Conservation (phyloP, 768 basidiomycete species). For the Kwoniella heveanensis region DNA sequence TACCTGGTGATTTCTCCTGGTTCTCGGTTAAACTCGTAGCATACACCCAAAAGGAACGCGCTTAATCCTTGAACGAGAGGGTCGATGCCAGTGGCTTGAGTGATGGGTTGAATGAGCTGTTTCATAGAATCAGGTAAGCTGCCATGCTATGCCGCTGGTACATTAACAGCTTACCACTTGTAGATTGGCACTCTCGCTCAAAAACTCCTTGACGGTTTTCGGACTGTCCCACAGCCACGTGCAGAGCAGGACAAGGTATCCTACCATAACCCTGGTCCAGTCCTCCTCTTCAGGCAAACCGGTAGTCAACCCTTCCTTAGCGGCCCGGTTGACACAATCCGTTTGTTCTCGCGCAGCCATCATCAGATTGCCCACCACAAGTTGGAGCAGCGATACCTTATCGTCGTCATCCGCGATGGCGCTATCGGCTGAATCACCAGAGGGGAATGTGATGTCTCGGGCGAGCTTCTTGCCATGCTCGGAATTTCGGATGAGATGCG, state of each 20-base stretch:
- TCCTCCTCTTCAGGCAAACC: slow-evolving; percentile 71
- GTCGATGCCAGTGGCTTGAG: slow-evolving; percentile 83
- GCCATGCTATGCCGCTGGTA: neutral
- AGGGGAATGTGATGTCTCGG: slow-evolving; percentile 55
- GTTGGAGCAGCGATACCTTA: slow-evolving; percentile 71
- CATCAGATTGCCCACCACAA: slow-evolving; percentile 87
- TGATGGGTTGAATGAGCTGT: slow-evolving; percentile 91
- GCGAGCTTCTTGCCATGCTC: slow-evolving; percentile 59
- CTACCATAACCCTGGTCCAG: slow-evolving; percentile 86
- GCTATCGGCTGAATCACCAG: slow-evolving; percentile 36
- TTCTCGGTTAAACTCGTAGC: slow-evolving; percentile 95
- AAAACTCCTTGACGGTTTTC: slow-evolving; percentile 78
- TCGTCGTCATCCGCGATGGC: slow-evolving; percentile 58
- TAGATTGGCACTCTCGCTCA: slow-evolving; percentile 81
- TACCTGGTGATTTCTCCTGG: slow-evolving; percentile 94
- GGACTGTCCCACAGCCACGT: slow-evolving; percentile 99
- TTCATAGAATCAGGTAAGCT: slow-evolving; percentile 21
- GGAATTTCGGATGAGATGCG: slow-evolving; percentile 57
- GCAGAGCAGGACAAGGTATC: slow-evolving; percentile 76
- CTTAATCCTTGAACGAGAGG: slow-evolving; percentile 84
- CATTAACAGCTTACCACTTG: slow-evolving; percentile 69
- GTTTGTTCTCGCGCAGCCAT: slow-evolving; percentile 71
- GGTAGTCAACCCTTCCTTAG: slow-evolving; percentile 59
- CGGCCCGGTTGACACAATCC: slow-evolving; percentile 60
- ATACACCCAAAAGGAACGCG: slow-evolving; percentile 85